Evolutionary conservation across 495 filamentous ascomycete species (phyloP).

Genomic region (Peziza echinospora): DNA sequence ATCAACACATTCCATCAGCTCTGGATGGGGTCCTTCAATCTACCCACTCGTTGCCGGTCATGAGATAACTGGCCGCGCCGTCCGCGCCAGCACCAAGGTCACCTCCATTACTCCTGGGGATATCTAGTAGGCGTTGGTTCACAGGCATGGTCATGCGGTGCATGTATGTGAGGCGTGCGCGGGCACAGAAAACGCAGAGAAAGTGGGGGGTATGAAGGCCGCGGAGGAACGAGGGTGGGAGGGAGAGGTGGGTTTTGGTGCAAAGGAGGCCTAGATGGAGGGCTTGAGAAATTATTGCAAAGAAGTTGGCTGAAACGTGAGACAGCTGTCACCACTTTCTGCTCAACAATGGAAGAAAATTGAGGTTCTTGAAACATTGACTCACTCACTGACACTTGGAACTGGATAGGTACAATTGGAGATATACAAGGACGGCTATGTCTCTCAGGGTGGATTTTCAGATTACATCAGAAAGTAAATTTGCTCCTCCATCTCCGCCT

Average conservation of each 20-base stretch:
- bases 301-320: too few relatives aligned
- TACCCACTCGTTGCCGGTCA: slow-evolving; percentile 10
- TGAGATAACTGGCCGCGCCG: slow-evolving; percentile 4
- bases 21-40: slow-evolving; percentile 10
- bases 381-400: neutral
- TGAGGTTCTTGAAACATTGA: neutral
- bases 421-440: slow-evolving; percentile 6
- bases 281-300: slow-evolving; percentile 8
- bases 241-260: slow-evolving; percentile 9
- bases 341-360: too few relatives aligned
- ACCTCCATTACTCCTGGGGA: slow-evolving; percentile 5
- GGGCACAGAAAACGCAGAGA: neutral
- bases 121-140: slow-evolving; percentile 11
- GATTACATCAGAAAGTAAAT: slow-evolving; percentile 4
- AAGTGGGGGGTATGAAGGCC: neutral
- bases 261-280: slow-evolving; percentile 1
- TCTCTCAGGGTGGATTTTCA: slow-evolving; percentile 7
- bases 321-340: too few relatives aligned
- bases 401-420: slow-evolving; percentile 11
- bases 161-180: slow-evolving; percentile 9
- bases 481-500: too few relatives aligned
- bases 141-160: slow-evolving; percentile 12
- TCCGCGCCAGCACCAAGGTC: slow-evolving; percentile 7
- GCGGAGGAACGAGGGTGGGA: neutral
- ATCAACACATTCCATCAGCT: slow-evolving; percentile 7